These are phyloP conservation scores for Quercus berberidifolia DNA, from an alignment of 306 rosid species.

Conservation along the genomic window DNA sequence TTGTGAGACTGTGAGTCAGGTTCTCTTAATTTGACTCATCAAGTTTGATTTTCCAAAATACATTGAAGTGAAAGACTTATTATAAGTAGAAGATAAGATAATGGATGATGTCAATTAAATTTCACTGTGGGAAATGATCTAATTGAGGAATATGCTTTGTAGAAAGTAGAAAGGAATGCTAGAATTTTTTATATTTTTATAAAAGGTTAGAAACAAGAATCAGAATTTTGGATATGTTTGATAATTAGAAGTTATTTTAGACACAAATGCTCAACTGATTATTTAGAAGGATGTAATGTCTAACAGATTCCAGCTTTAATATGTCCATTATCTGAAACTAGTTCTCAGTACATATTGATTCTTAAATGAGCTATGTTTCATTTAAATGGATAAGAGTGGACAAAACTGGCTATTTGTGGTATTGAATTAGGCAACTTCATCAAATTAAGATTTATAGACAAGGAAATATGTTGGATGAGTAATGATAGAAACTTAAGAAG, in stretches of 20 bases:
- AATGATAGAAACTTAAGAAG: conserved; percentile 3
- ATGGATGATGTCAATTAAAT: too few relatives aligned
- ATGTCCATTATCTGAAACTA: not conserved
- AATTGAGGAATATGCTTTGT: too few relatives aligned
- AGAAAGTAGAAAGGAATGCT: not conserved
- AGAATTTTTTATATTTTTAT: not conserved
- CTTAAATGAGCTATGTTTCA: not conserved
- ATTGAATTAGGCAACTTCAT: not conserved
- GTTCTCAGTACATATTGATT: not conserved
- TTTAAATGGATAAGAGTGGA: too few relatives aligned
- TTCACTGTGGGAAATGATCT: too few relatives aligned
- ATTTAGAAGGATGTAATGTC: not conserved
- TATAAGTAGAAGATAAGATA: too few relatives aligned
- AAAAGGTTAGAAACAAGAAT: not conserved
- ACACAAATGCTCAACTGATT: not conserved
- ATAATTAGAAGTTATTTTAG: not conserved
- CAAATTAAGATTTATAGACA: not conserved
- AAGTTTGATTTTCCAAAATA: not conserved
- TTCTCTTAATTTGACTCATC: not conserved
- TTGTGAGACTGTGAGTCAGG: not conserved
- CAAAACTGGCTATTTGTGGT: not conserved
- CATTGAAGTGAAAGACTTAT: not conserved
- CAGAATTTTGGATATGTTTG: not conserved
- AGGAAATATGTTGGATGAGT: not conserved
- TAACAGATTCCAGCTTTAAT: not conserved